phyloP scores from a whole-genome alignment of 2,329 filamentous ascomycete genomes.

The Pseudocercospora ulei region DNA sequence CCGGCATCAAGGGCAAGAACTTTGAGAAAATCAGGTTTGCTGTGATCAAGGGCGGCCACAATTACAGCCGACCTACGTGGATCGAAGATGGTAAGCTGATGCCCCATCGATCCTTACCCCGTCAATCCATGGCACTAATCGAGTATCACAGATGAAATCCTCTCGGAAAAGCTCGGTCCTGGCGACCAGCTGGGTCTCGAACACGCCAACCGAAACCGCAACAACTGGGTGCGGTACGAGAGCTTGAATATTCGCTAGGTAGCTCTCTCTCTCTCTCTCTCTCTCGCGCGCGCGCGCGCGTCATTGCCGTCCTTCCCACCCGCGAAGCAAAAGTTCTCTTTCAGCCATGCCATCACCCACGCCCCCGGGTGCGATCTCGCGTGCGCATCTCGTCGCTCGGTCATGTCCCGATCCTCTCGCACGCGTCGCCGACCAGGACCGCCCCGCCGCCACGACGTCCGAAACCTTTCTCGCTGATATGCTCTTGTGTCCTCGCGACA shows the following conservation, averaged over 20 bases:
- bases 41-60: slow-evolving; percentile 53
- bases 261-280: slow-evolving; percentile 1
- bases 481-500: no score
- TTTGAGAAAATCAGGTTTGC: slow-evolving; percentile 99
- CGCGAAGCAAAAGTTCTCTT: background rate
- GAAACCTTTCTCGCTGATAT: no score
- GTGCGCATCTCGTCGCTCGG: no score
- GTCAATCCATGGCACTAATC: slow-evolving; percentile 14
- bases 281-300: no score
- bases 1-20: slow-evolving; percentile 91
- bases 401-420: no score
- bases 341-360: no score
- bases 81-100: slow-evolving; percentile 68
- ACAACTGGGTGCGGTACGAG: slow-evolving; percentile 52
- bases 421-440: no score
- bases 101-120: background rate
- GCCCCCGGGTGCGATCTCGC: no score
- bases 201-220: slow-evolving; percentile 53
- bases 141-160: slow-evolving; percentile 38
- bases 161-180: slow-evolving; percentile 38
- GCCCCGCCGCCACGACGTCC: no score
- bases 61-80: slow-evolving; percentile 70
- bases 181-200: slow-evolving; percentile 47
- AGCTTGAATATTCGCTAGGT: slow-evolving; percentile 53
- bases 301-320: slow-evolving; percentile 1